Conservation (phyloP, 805 yeast species). For the Ogataea corticis region DNA sequence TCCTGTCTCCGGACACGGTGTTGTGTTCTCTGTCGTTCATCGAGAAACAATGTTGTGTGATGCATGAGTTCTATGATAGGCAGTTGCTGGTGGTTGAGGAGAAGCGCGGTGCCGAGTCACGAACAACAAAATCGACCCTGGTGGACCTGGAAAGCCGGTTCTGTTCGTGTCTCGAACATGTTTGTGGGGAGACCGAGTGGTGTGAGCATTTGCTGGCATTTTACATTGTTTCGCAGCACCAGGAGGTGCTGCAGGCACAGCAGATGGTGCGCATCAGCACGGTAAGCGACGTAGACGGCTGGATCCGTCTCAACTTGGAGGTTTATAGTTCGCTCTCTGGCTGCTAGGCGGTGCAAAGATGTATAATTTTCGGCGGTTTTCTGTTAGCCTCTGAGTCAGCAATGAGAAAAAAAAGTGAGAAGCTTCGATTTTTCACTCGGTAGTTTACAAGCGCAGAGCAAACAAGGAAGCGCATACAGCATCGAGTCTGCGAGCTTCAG, state of each 20-base stretch:
- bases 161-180: slow-evolving; percentile 15
- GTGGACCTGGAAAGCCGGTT: slow-evolving; percentile 14
- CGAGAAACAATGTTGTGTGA: slow-evolving; percentile 12
- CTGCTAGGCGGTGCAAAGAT: slow-evolving; percentile 2
- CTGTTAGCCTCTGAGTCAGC: not conserved
- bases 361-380: not conserved
- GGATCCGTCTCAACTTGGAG: slow-evolving; percentile 4
- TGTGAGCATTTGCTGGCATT: slow-evolving; percentile 7
- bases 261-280: not conserved
- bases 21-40: slow-evolving; percentile 12
- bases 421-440: slow-evolving; percentile 4
- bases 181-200: slow-evolving; percentile 1
- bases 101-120: not conserved
- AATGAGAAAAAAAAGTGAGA: not conserved
- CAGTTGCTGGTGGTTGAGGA: slow-evolving; percentile 2
- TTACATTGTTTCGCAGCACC: not conserved
- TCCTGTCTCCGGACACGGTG: slow-evolving; percentile 9
- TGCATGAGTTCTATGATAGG: slow-evolving; percentile 4
- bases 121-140: not conserved
- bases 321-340: not conserved
- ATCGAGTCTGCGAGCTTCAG: not conserved
- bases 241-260: not conserved
- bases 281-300: slow-evolving; percentile 1
- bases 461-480: not conserved
- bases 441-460: not conserved